Conservation (phyloP, 2,329 filamentous ascomycete species). For the Hypoxylon sp. region DNA sequence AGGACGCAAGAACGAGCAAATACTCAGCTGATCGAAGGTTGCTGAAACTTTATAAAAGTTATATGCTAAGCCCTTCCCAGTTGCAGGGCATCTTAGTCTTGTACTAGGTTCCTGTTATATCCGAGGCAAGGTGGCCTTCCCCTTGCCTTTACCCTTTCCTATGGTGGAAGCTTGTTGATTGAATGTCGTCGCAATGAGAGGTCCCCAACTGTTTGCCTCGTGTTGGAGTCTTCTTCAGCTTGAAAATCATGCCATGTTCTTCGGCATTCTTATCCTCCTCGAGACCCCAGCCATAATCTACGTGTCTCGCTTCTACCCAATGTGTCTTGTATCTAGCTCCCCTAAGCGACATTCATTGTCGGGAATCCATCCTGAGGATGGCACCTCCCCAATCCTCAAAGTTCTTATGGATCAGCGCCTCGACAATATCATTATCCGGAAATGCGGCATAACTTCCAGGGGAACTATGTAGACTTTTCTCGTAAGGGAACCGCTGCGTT, state of each 20-base stretch:
- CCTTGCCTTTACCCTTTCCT: background rate
- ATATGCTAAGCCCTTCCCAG: background rate
- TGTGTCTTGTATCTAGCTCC: background rate
- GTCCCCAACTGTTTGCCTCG: too few species aligned
- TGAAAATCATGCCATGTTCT: too few species aligned
- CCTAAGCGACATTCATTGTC: background rate
- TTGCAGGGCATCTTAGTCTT: background rate
- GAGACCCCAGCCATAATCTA: too few species aligned
- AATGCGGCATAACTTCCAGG: background rate
- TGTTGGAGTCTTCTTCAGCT: too few species aligned
- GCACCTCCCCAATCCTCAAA: background rate
- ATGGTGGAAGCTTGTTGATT: background rate
- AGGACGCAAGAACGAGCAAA: background rate
- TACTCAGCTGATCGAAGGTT: background rate
- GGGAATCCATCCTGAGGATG: background rate
- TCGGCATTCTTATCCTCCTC: background rate
- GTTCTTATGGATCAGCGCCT: background rate
- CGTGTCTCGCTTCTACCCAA: background rate
- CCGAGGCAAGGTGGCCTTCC: too few species aligned
- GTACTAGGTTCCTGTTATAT: background rate
- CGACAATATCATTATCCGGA: background rate
- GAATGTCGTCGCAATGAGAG: too few species aligned
- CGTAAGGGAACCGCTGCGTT: background rate
- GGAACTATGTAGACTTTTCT: background rate
- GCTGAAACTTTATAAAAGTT: background rate